These are phyloP conservation scores for Zizania latifolia DNA, from an alignment of 176 grass and related monocot genomes.

Conservation along the genomic window DNA sequence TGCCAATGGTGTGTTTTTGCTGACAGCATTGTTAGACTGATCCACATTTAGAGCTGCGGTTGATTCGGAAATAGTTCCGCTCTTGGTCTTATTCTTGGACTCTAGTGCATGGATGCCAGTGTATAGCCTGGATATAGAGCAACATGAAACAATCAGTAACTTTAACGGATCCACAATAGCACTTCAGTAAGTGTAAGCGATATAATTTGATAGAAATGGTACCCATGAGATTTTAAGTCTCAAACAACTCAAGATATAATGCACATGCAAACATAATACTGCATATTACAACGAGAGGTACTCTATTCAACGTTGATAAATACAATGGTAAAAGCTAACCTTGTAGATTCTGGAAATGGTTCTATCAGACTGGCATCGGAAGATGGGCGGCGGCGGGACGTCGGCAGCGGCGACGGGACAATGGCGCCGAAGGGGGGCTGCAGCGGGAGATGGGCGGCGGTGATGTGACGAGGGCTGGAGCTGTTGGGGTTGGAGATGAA, in stretches of 20 bases:
- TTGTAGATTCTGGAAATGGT: constrained; percentile 94
- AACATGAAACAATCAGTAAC: not conserved
- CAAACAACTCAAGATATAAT: not conserved
- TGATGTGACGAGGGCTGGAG: too few relatives aligned
- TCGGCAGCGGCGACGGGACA: too few relatives aligned
- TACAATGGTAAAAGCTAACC: constrained; percentile 38
- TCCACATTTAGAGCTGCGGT: constrained; percentile 62
- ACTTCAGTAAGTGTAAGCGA: not conserved
- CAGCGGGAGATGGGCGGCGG: too few relatives aligned
- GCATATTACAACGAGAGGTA: not conserved
- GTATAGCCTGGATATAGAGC: constrained; percentile 45
- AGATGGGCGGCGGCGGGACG: too few relatives aligned
- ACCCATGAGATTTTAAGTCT: not conserved
- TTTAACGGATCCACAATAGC: not conserved
- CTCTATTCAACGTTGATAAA: not conserved
- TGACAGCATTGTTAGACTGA: constrained; percentile 34
- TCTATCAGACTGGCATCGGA: too few relatives aligned
- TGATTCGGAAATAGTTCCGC: constrained; percentile 64
- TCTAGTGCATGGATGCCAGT: constrained; percentile 78
- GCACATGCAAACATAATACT: not conserved
- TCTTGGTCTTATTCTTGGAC: constrained; percentile 59
- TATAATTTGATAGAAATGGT: not conserved
- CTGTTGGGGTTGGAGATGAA: too few relatives aligned
- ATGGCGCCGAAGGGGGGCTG: too few relatives aligned
- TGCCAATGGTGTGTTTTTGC: constrained; percentile 29